Evolutionary conservation across 345 rosid species (phyloP), one percentile per base, ranked within the genome.

Genomic region (Pelargonium nanum): DNA sequence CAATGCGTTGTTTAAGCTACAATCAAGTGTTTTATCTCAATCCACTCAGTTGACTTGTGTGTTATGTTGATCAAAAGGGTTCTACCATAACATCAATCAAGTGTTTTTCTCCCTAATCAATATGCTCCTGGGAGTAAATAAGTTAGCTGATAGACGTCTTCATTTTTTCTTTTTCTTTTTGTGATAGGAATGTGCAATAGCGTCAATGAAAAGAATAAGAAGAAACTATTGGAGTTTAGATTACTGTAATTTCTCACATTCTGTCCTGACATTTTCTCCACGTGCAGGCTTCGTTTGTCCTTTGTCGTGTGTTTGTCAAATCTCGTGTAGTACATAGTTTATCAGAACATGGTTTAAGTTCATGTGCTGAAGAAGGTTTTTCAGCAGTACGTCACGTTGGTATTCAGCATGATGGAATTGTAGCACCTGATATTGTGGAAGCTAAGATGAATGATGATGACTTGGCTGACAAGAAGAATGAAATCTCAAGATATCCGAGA

Each of bases 201-300:
- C n/a, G n/a, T n/a, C n/a, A 40, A 6, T 40, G 10, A 12, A 12
- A 40, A 40, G 15, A 40, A 40, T 17, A 40, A 40, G 9, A 12
- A 40, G 2, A 9, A 7, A 6, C 16, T 10, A 40, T 2, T 40
- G 15, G 15, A 2, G 48, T 2, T 40, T 40, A 8, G 9, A 12
- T 40, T 40, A 40, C 48, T 9, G 15, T 40, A 40, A 12, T 40
- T 9, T 40, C 17, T 40, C 15, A 40, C 48, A 2, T 40, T 8
- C 2, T 40, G 48, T 10, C 48, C 9, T 10, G 15, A 2, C 48
- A 40, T 40, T 40, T 34, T 40, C 13, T 40, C 9, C 8, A 20
- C 44, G 30, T 76, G 70, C 74, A 78, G 89, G 77, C 78, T 45
- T 61, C 77, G 53, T 84, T 76, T 74, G 89, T 74, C 1, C 62